Evolutionary conservation across 768 basidiomycete species (phyloP).

Genomic region (Agrocybe pediades): DNA sequence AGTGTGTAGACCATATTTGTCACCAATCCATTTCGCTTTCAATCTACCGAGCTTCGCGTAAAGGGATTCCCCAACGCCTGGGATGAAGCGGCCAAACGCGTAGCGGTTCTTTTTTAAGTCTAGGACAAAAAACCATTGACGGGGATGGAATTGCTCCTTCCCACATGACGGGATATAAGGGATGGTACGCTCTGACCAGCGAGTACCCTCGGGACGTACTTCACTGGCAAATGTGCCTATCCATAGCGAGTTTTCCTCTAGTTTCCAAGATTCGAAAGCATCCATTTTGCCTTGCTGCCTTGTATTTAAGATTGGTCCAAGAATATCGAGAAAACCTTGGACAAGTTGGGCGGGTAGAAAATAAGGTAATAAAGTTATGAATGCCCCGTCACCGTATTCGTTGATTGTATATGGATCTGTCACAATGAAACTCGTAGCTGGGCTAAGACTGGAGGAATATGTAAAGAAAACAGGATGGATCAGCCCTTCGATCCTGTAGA

Average conservation of each 20-base stretch:
- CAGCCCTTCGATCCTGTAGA: too few relatives aligned
- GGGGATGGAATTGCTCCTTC: not conserved
- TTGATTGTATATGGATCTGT: too few relatives aligned
- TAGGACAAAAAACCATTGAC: not conserved
- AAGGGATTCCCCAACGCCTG: not conserved
- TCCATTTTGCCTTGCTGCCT: not conserved
- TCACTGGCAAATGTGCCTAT: not conserved
- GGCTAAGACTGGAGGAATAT: too few relatives aligned
- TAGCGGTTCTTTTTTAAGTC: not conserved
- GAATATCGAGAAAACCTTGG: too few relatives aligned
- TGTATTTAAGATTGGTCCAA: not conserved
- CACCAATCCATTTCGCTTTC: too few relatives aligned
- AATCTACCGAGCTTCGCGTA: too few relatives aligned
- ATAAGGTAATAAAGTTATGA: too few relatives aligned
- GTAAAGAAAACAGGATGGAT: too few relatives aligned
- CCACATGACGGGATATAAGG: not conserved
- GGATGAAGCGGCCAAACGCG: not conserved
- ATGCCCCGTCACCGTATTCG: too few relatives aligned
- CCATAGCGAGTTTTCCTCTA: not conserved
- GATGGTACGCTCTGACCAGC: not conserved
- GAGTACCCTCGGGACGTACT: not conserved
- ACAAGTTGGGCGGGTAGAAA: too few relatives aligned
- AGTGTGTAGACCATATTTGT: not conserved
- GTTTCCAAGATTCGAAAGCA: too few relatives aligned
- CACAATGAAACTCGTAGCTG: too few relatives aligned